Conservation (phyloP, 2,329 filamentous ascomycete genomes). For the Sphaerostilbella broomeana region DNA sequence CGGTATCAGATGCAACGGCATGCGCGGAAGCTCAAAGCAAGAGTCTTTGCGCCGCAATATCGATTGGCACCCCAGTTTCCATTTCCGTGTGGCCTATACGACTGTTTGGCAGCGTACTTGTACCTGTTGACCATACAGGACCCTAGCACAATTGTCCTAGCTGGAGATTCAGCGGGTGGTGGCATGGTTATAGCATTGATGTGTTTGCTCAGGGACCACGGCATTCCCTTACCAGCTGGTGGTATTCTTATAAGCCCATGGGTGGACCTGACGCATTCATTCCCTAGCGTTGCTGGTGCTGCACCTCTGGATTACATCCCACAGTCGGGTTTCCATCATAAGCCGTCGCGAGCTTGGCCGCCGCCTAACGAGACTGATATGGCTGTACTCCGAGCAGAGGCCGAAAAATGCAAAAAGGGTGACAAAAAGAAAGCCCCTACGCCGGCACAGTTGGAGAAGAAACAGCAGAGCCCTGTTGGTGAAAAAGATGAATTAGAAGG, state of each 20-base stretch:
- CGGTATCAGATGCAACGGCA: conserved; percentile 97
- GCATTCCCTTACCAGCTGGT: conserved; percentile 78
- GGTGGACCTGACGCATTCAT: conserved; percentile 93
- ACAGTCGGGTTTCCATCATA: conserved; percentile 78
- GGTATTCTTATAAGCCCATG: conserved; percentile 89
- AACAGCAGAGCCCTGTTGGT: conserved; percentile 30
- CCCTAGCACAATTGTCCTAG: conserved; percentile 75
- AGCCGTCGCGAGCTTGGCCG: conserved; percentile 86
- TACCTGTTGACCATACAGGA: conserved; percentile 71
- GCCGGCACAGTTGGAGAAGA: conserved; percentile 23
- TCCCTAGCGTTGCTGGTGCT: conserved; percentile 75
- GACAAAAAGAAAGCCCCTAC: conserved; percentile 18
- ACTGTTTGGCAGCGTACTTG: conserved; percentile 83
- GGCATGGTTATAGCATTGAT: conserved; percentile 82
- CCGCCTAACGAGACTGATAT: conserved; percentile 77
- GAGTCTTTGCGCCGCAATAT: conserved; percentile 82
- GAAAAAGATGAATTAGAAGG: conserved; percentile 17
- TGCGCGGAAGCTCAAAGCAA: conserved; percentile 85
- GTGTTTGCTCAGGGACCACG: conserved; percentile 74
- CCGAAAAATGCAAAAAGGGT: conserved; percentile 34
- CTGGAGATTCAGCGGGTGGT: conserved; percentile 88
- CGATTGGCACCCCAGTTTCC: conserved; percentile 88
- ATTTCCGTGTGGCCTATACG: conserved; percentile 86
- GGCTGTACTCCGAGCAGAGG: conserved; percentile 44
- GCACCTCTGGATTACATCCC: conserved; percentile 83